Base-by-base conservation (phyloP, 768 basidiomycete genomes). In the Lactarius akahatsu region DNA sequence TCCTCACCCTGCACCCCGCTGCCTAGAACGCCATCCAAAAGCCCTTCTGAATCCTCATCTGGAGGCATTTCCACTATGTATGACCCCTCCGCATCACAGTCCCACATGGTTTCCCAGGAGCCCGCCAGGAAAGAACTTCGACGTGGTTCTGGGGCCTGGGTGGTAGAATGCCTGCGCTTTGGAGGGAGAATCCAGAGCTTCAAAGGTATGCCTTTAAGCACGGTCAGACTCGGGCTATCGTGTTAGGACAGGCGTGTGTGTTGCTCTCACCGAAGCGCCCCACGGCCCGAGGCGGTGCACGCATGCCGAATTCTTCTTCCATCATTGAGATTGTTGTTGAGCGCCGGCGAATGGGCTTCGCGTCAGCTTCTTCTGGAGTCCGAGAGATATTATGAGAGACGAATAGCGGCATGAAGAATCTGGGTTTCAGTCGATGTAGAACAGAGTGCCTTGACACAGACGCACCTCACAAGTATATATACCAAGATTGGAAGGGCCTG, bases 231-330 rank as follows among this genome's bases (percentile, higher is more conserved):
- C 23, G 18, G 61, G 2, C 13, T 52, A 9, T 28, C 50, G 5
- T 52, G 13, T 5, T 52, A 2, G 61, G 26, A 30, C 1, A 15
- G 3, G 32, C 13, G n/a, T 23, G 41, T 30, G 0, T 18, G 28
- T n/a, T 6, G 36, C 28, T 36, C 64, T 20, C 16, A 66, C 65
- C 65, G 26, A 62, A 58, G 57, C 28, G 60, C 16, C 30, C 43
- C 28, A 9, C 15, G 16, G 45, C 11, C 16, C 23, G 57, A 10
- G 50, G 57, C 10, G 47, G 61, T 36, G 52, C 30, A 4, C 61
- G 6, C 23, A 62, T 58, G 50, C 65, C 65, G 38, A 66, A 43
- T 30, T 66, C 65, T 43, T 58, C 40, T 50, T 66, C 65, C 65
- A 66, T 58, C 57, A 52, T 36, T 13, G 61, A 62, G 32, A 66